Evolutionary conservation across 2,329 filamentous ascomycete genomes (phyloP).

Genomic region (Diaporthe humulicola): DNA sequence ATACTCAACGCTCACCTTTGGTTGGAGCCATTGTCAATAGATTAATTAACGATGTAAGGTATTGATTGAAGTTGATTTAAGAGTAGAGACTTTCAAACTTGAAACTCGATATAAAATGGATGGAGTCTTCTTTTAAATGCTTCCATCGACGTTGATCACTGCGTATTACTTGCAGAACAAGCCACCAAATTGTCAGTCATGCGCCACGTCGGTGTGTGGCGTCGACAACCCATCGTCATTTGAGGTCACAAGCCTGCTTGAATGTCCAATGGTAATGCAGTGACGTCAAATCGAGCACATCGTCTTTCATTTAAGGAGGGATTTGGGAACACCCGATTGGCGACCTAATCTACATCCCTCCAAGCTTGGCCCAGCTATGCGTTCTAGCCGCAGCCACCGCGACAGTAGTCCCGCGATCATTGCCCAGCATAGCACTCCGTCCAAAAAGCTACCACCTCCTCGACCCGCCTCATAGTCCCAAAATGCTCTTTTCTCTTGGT

Average conservation of each 20-base stretch:
- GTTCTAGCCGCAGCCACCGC: neutral
- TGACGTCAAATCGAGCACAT: constrained; percentile 4
- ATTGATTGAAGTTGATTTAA: neutral
- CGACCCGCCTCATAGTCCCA: too few relatives aligned
- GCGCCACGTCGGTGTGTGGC: constrained; percentile 11
- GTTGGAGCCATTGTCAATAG: neutral
- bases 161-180: neutral
- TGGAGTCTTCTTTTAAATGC: neutral
- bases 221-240: constrained; percentile 3
- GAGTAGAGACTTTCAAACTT: neutral
- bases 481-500: neutral
- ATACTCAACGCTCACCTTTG: neutral
- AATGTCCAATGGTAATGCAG: neutral
- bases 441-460: neutral
- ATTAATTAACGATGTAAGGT: neutral
- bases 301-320: neutral
- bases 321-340: neutral
- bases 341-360: neutral
- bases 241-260: neutral
- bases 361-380: constrained; percentile 1
- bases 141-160: neutral
- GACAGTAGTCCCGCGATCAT: neutral
- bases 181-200: constrained; percentile 4
- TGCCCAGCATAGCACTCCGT: neutral
- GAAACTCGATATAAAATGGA: neutral